A percentile compares a stretch with the other conserved stretches of the same genome.
These are phyloP conservation scores for Ceratobasidium sp. DNA, from an alignment of 1,284 basidiomycete genomes.

Conservation along the genomic window DNA sequence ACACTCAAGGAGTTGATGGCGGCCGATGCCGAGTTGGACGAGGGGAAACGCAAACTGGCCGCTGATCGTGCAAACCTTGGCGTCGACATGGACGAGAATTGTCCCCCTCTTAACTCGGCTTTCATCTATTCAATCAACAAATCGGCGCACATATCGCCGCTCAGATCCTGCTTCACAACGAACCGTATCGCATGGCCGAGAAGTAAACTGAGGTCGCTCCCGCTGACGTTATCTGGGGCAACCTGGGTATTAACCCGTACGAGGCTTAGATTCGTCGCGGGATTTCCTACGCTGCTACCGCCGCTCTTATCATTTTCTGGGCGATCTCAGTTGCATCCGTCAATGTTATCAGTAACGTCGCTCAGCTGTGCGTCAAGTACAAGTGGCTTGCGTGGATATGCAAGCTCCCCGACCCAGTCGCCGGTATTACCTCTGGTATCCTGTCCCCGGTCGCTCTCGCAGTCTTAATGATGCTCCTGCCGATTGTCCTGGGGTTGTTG, in stretches of 20 bases:
- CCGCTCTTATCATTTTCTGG: conserved; percentile 78
- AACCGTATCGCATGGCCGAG: conserved; percentile 69
- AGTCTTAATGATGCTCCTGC: conserved; percentile 78
- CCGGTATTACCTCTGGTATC: conserved; percentile 77
- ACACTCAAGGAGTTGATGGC: conserved; percentile 75
- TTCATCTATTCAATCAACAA: conserved; percentile 86
- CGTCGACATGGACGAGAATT: conserved; percentile 65
- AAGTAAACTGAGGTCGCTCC: conserved; percentile 77
- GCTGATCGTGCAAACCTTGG: conserved; percentile 56
- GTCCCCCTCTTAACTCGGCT: conserved; percentile 74
- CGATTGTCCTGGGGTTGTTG: conserved; percentile 72
- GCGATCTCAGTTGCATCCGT: conserved; percentile 72
- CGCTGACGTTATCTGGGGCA: conserved; percentile 78
- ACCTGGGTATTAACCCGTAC: conserved; percentile 85
- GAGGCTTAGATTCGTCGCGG: conserved; percentile 74
- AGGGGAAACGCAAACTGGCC: conserved; percentile 60
- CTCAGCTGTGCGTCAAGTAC: conserved; percentile 59
- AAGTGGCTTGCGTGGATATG: conserved; percentile 77
- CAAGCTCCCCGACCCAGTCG: conserved; percentile 64
- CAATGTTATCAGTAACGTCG: conserved; percentile 65
- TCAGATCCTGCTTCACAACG: conserved; percentile 71
- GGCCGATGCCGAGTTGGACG: conserved; percentile 66
- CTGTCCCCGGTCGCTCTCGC: conserved; percentile 78
- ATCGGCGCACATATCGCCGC: conserved; percentile 80
- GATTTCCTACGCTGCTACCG: conserved; percentile 64